Conservation (phyloP, 352 stramenopile genomes). For the Thalassiosira hispida region DNA sequence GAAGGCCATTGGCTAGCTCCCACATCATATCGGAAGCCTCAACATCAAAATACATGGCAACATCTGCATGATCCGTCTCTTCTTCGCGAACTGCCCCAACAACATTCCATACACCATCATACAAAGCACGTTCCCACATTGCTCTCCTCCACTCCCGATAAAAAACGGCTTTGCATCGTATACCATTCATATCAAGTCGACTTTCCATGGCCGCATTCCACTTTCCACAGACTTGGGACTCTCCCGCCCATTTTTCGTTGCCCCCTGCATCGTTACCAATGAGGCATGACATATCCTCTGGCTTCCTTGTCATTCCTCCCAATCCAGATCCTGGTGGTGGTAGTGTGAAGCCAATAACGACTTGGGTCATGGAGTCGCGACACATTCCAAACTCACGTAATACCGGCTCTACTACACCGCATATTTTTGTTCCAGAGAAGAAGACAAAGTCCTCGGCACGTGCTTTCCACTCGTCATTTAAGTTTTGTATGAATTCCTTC, state of each 20-base stretch:
- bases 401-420: conserved; percentile 75
- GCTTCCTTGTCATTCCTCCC: conserved; percentile 35
- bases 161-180: conserved; percentile 73
- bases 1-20: conserved; percentile 69
- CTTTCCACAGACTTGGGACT: conserved; percentile 75
- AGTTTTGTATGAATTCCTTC: conserved; percentile 68
- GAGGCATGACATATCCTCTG: conserved; percentile 56
- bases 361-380: conserved; percentile 78
- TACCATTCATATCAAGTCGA: conserved; percentile 62
- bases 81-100: conserved; percentile 70
- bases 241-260: conserved; percentile 76
- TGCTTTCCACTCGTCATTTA: conserved; percentile 61
- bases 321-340: conserved; percentile 22
- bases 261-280: conserved; percentile 62
- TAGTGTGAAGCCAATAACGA: conserved; percentile 59
- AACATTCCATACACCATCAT: conserved; percentile 78
- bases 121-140: conserved; percentile 79
- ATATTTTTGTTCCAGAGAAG: conserved; percentile 73
- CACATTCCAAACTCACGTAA: conserved; percentile 77
- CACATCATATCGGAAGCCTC: conserved; percentile 84
- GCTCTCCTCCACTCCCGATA: conserved; percentile 80
- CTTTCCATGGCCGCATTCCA: conserved; percentile 72
- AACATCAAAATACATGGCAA: conserved; percentile 76
- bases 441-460: conserved; percentile 77
- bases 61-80: conserved; percentile 68